These are phyloP conservation scores for Leccinum solheimii DNA, from an alignment of 1,284 basidiomycete genomes.

Conservation along the genomic window DNA sequence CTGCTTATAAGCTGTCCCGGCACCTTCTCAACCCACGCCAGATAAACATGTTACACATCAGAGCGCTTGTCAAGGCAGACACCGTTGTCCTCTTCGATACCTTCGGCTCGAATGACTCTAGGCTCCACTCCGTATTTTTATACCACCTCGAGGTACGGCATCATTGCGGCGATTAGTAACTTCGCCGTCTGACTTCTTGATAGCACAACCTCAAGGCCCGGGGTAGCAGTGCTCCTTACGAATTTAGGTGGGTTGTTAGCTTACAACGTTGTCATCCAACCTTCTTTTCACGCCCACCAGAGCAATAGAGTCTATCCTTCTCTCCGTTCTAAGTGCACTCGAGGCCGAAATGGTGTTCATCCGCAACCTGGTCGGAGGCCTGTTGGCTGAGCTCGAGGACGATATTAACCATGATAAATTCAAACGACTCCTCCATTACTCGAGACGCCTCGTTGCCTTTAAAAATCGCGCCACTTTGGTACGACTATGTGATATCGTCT, in stretches of 20 bases:
- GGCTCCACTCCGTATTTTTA: slow-evolving; percentile 83
- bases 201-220: slow-evolving; percentile 80
- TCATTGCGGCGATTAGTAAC: slow-evolving; percentile 15
- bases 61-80: slow-evolving; percentile 93
- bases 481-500: slow-evolving; percentile 15
- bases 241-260: slow-evolving; percentile 72
- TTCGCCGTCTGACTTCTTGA: slow-evolving; percentile 17
- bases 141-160: slow-evolving; percentile 80
- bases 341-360: slow-evolving; percentile 94
- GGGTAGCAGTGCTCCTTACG: slow-evolving; percentile 73
- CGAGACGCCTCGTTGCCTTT: slow-evolving; percentile 81
- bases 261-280: slow-evolving; percentile 11
- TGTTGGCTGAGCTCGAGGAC: slow-evolving; percentile 90
- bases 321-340: slow-evolving; percentile 85
- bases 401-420: slow-evolving; percentile 93
- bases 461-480: slow-evolving; percentile 86
- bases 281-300: slow-evolving; percentile 42
- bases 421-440: slow-evolving; percentile 87
- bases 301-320: slow-evolving; percentile 86
- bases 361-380: slow-evolving; percentile 80
- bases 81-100: slow-evolving; percentile 82
- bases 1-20: neutral
- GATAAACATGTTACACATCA: slow-evolving; percentile 93
- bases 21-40: slow-evolving; percentile 31
- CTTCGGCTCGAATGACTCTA: slow-evolving; percentile 81